Conservation (phyloP, 305 asterid species). For the Stenogyne calaminthoides region DNA sequence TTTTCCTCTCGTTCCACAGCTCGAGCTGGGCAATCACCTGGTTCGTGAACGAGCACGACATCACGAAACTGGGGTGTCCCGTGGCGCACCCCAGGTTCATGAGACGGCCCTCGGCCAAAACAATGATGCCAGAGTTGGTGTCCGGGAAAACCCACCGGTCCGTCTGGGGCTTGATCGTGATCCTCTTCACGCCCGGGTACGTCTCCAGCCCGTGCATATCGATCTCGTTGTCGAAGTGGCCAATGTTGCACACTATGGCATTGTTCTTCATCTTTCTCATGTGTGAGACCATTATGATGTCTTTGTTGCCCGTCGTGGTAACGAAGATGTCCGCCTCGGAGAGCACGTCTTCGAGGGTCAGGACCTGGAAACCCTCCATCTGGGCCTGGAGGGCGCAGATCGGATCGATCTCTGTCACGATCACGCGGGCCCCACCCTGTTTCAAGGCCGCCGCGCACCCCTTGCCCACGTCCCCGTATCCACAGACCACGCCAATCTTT, state of each 20-base stretch:
- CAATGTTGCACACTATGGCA: slow-evolving; percentile 81
- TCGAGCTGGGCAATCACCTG: slow-evolving; percentile 78
- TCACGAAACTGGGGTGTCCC: slow-evolving; percentile 76
- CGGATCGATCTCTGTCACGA: slow-evolving; percentile 79
- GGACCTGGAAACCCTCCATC: slow-evolving; percentile 81
- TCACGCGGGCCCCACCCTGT: slow-evolving; percentile 77
- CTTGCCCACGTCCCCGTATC: slow-evolving; percentile 83
- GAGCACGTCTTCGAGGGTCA: slow-evolving; percentile 56
- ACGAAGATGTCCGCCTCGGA: slow-evolving; percentile 72
- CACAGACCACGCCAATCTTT: slow-evolving; percentile 69
- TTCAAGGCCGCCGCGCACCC: slow-evolving; percentile 74
- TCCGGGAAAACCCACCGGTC: slow-evolving; percentile 77
- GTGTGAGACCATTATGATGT: slow-evolving; percentile 69
- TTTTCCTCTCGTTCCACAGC: slow-evolving; percentile 68
- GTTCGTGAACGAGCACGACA: slow-evolving; percentile 80
- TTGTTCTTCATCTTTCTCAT: slow-evolving; percentile 83
- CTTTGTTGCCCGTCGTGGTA: slow-evolving; percentile 82
- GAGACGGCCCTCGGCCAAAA: slow-evolving; percentile 73
- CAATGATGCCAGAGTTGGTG: slow-evolving; percentile 55
- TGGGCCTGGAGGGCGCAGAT: slow-evolving; percentile 86
- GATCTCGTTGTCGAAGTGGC: slow-evolving; percentile 76
- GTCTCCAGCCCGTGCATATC: slow-evolving; percentile 79
- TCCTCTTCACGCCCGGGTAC: slow-evolving; percentile 70
- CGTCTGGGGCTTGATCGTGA: slow-evolving; percentile 73
- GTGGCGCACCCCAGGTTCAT: slow-evolving; percentile 84